A percentile compares a stretch with the other conserved stretches of the same genome.
These are phyloP conservation scores for Hypoxylon rickii DNA, from an alignment of 495 filamentous ascomycete genomes.

Conservation along the genomic window DNA sequence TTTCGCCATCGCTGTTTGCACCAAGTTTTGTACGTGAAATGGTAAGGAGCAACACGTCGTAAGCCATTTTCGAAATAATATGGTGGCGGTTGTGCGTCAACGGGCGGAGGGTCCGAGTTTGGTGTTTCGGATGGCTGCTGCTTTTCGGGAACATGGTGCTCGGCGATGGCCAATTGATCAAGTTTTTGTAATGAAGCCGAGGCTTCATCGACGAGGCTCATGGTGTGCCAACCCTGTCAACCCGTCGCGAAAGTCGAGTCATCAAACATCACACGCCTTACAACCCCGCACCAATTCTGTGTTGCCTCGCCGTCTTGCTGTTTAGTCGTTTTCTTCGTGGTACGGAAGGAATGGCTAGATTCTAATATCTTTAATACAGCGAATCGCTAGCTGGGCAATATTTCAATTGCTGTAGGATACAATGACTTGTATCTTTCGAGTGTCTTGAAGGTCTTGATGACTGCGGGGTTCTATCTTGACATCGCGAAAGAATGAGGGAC, in stretches of 20 bases:
- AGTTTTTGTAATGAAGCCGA: constrained; percentile 13
- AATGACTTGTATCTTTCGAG: neutral
- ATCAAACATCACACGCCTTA: too few species aligned
- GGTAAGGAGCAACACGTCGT: constrained; percentile 82
- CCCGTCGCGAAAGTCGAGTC: too few species aligned
- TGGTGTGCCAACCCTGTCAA: constrained; percentile 28
- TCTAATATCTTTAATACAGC: too few species aligned
- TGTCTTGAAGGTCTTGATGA: neutral
- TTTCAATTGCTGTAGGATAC: too few species aligned
- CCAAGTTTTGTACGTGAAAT: constrained; percentile 92
- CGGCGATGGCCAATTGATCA: constrained; percentile 12
- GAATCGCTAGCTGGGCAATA: too few species aligned
- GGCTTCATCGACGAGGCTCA: constrained; percentile 23
- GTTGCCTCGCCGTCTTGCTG: too few species aligned
- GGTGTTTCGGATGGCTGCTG: constrained; percentile 11
- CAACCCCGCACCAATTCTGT: too few species aligned
- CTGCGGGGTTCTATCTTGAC: neutral
- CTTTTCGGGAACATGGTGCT: neutral
- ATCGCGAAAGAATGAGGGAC: neutral
- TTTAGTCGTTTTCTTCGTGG: too few species aligned
- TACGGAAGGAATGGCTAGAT: too few species aligned
- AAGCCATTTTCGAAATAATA: constrained; percentile 83
- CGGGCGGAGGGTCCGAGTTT: constrained; percentile 62
- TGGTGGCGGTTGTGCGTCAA: constrained; percentile 66
- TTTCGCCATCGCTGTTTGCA: constrained; percentile 90